Conservation (phyloP, 352 stramenopile species). For the Elongisporangium anandrum region DNA sequence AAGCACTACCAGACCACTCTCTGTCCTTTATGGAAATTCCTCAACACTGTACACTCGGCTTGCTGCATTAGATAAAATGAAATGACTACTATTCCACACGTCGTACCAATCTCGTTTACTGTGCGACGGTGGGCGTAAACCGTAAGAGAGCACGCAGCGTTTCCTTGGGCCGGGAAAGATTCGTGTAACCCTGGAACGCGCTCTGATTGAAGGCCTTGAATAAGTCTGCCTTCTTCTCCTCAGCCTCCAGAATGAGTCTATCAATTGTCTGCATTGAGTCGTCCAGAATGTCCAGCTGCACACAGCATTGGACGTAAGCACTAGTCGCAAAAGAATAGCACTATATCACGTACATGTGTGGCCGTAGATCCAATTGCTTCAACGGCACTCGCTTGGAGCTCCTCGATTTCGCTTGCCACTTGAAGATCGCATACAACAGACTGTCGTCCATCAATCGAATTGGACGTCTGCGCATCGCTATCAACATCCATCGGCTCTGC, state of each 20-base stretch:
- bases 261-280: slow-evolving; percentile 65
- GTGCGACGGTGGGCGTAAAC: neutral
- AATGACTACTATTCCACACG: neutral
- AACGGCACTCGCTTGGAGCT: slow-evolving; percentile 41
- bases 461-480: neutral
- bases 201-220: slow-evolving; percentile 73
- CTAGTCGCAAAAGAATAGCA: neutral
- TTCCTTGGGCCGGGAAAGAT: slow-evolving; percentile 63
- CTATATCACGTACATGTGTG: slow-evolving; percentile 22
- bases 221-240: slow-evolving; percentile 62
- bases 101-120: neutral
- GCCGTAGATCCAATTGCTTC: slow-evolving; percentile 36
- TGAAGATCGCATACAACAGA: neutral
- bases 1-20: too few species aligned
- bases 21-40: too few species aligned
- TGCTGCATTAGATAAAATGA: neutral
- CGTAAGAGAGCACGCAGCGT: slow-evolving; percentile 52
- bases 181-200: slow-evolving; percentile 72
- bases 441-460: neutral
- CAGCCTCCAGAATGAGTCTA: slow-evolving; percentile 55
- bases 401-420: slow-evolving; percentile 20
- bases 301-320: slow-evolving; percentile 2
- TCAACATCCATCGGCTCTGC: neutral
- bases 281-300: slow-evolving; percentile 49
- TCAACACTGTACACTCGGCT: too few species aligned